Conservation (phyloP, 768 basidiomycete genomes). For the Panaeolus cyanescens region DNA sequence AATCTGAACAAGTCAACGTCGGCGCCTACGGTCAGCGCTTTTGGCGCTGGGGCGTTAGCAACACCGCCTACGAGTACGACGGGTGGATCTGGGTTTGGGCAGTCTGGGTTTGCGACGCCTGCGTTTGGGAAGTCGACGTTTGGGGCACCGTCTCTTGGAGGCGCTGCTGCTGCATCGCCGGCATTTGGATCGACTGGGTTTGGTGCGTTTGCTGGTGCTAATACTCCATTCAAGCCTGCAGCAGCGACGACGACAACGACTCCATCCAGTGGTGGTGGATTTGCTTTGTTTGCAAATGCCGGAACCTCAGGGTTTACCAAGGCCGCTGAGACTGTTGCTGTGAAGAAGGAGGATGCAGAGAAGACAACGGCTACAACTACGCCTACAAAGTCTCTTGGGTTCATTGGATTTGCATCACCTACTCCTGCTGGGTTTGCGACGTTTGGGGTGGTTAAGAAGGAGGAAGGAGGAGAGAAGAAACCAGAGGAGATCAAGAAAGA, state of each 20-base stretch:
- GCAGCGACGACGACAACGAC: conserved; percentile 11
- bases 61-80: conserved; percentile 13
- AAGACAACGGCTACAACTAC: conserved; percentile 1
- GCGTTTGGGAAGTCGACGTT: conserved; percentile 32
- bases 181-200: conserved; percentile 31
- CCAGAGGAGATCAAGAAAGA: background rate
- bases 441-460: background rate
- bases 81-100: conserved; percentile 32
- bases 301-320: conserved; percentile 11
- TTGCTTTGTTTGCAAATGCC: conserved; percentile 21
- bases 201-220: background rate
- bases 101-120: conserved; percentile 36
- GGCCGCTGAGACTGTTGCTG: background rate
- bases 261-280: conserved; percentile 15
- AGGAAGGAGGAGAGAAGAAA: background rate
- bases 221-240: background rate
- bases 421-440: conserved; percentile 32
- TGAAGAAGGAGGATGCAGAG: background rate
- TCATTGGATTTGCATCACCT: conserved; percentile 22
- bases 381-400: conserved; percentile 13
- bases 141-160: conserved; percentile 23
- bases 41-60: conserved; percentile 10
- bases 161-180: conserved; percentile 37
- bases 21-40: conserved; percentile 18
- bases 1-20: conserved; percentile 12